Base-by-base conservation (phyloP, 306 rosid species). In the Sophora flavescens region DNA sequence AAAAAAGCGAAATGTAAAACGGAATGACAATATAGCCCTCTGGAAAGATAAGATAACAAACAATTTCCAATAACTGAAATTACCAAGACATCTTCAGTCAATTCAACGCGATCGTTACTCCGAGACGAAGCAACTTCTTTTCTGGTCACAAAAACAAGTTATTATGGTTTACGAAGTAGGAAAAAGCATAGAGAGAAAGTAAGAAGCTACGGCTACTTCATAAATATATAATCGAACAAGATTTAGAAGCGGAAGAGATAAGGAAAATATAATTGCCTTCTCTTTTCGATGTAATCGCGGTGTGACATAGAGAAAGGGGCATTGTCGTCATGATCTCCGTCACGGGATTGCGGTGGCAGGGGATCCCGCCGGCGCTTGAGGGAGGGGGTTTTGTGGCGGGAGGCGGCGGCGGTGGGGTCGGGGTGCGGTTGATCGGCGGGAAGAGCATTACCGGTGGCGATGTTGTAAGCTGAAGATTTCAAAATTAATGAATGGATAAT, bases 51-150 rank as follows among this genome's bases (percentile, higher is more conserved):
- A 26, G 54, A 57, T 57, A 72, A 13, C 10, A 68, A 67, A 33
- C 70, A 36, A 47, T 8, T 22, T 38, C n/a, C 57, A 54, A 7
- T 12, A 33, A 72, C 26, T 60, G 18, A 59, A 84, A 38, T 83
- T 84, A 91, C 97, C 98, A 88, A 78, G 8, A 88, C 88, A 73
- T 91, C 95, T 26, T 84, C 87, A n/a, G 86, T 52, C 70, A 93
- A 77, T 63, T 78, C 85, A 56, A 81, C 77, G 3, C 76, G 71
- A 0, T 36, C 65, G 42, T 53, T 74, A 53, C 77, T 76, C 63
- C 67, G 80, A 17, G 84, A 54, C 33, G 74, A 76, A 81, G 44
- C 67, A 60, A 84, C 81, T 76, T 91, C 98, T 72, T 87, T 84
- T 84, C 98, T 93, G 92, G 59, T 54, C 81, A 65, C 7, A 2